phyloP scores from a whole-genome alignment of 2,329 filamentous ascomycete species.

The Diplocarpon rosae region DNA sequence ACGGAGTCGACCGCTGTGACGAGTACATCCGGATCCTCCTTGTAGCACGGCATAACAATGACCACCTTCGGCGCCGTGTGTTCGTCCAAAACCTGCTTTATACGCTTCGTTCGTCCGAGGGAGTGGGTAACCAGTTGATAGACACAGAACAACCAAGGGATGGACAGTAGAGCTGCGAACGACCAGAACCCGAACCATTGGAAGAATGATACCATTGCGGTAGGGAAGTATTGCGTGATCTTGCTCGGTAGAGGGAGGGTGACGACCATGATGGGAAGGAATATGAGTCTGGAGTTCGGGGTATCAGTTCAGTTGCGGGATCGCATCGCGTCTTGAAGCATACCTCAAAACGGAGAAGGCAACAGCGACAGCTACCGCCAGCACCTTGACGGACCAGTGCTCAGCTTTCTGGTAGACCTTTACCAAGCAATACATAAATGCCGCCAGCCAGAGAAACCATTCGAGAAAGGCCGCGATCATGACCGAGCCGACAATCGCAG shows the following conservation, averaged over 20 bases:
- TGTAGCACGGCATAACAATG: conserved; percentile 94
- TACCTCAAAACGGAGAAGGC: conserved; percentile 70
- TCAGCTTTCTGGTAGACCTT: conserved; percentile 88
- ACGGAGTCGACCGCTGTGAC: conserved; percentile 83
- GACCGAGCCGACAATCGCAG: conserved; percentile 66
- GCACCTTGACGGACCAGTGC: conserved; percentile 67
- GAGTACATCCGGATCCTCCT: conserved; percentile 75
- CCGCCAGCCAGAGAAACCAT: conserved; percentile 91
- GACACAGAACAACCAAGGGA: conserved; percentile 89
- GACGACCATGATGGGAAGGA: conserved; percentile 88
- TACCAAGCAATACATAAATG: conserved; percentile 80
- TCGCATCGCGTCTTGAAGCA: conserved; percentile 13
- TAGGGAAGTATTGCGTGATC: conserved; percentile 63
- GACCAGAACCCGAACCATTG: conserved; percentile 97
- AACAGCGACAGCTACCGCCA: conserved; percentile 65
- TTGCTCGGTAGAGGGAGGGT: conserved; percentile 72
- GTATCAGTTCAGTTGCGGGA: background rate
- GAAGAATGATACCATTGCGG: conserved; percentile 54
- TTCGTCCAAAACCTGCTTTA: conserved; percentile 78
- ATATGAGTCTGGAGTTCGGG: conserved; percentile 51
- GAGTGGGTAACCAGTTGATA: conserved; percentile 85
- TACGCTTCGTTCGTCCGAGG: conserved; percentile 67
- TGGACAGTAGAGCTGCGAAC: conserved; percentile 71
- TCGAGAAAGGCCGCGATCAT: conserved; percentile 81
- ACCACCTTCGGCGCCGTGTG: conserved; percentile 84